Percentiles rank a stretch among this genome's conserved stretches.
Evolutionary conservation across 768 basidiomycete genomes (phyloP).

Genomic region (Rhodocollybia butyracea): DNA sequence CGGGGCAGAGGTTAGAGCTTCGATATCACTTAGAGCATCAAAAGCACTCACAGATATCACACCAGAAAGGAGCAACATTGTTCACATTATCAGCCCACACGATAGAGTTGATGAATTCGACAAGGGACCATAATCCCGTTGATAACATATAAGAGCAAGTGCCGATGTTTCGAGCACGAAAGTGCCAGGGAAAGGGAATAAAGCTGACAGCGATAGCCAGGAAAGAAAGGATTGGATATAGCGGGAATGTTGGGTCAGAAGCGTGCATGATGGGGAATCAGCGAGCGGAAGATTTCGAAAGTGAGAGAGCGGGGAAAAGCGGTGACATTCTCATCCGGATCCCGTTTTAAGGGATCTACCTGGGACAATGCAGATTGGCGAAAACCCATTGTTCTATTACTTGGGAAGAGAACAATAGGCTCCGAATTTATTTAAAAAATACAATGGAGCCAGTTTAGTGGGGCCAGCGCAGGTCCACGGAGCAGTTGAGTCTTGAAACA

Average conservation of each 20-base stretch:
- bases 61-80: slow-evolving; percentile 44
- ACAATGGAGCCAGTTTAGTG: too few species aligned
- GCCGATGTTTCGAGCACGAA: slow-evolving; percentile 36
- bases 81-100: slow-evolving; percentile 38
- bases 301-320: not conserved
- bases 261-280: not conserved
- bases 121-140: slow-evolving; percentile 27
- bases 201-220: slow-evolving; percentile 31
- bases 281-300: not conserved
- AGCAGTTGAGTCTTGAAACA: too few species aligned
- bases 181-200: slow-evolving; percentile 43
- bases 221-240: slow-evolving; percentile 30
- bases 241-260: slow-evolving; percentile 9
- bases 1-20: not conserved
- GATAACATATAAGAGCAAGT: slow-evolving; percentile 40
- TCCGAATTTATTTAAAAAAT: too few species aligned
- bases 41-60: slow-evolving; percentile 46
- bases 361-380: too few species aligned
- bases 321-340: too few species aligned
- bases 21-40: not conserved
- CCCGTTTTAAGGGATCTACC: too few species aligned
- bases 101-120: slow-evolving; percentile 40
- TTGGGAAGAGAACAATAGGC: not conserved
- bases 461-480: too few species aligned
- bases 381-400: not conserved